Evolutionary conservation across 345 rosid species (phyloP), one percentile per base, ranked within the genome.

Genomic region (Syzygium aromaticum): DNA sequence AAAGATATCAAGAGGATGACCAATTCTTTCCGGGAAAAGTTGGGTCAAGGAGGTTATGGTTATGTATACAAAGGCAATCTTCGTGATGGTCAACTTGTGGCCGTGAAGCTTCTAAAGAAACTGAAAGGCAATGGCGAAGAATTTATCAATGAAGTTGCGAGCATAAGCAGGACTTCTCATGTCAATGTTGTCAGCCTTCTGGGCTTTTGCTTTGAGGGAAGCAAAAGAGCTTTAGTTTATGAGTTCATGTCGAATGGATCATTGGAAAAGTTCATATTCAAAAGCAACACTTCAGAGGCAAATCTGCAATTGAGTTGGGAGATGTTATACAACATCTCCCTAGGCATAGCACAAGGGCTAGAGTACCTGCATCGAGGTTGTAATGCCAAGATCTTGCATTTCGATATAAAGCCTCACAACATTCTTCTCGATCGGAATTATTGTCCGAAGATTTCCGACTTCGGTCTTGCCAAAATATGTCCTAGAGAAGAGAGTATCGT

Each of bases 151-250:
- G 86, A 85, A 51, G 86, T 85, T 22, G 64, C 54, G 5, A 85
- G 86, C 86, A 85, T 85, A 46, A 85, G 78, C 40, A 85, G 78
- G 86, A 85, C 86, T 8, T 85, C 86, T 6, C 86, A 85, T 27
- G 77, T 85, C 78, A 85, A 85, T 49, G 7, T 85, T 25, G 86
- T 85, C 1, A 38, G 12, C 46, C 78, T 85, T 4, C 23, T 85
- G 5, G 86, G 86, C 27, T 85, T 85, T 51, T 57, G 86, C 86
- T 85, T 85, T 51, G 86, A 85, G 14, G 86, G 86, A 3, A 43
- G 52, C 52, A 85, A 57, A 64, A 85, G 86, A 85, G 78, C 86
- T 22, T 51, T 85, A 15, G 28, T 85, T 49, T 59, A 57, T 38
- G 86, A 85, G 33, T 85, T 54, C 54, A 85, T 85, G 86, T 11